Base-by-base conservation (phyloP, 2,329 filamentous ascomycete species). In the Colletotrichum tropicicola region DNA sequence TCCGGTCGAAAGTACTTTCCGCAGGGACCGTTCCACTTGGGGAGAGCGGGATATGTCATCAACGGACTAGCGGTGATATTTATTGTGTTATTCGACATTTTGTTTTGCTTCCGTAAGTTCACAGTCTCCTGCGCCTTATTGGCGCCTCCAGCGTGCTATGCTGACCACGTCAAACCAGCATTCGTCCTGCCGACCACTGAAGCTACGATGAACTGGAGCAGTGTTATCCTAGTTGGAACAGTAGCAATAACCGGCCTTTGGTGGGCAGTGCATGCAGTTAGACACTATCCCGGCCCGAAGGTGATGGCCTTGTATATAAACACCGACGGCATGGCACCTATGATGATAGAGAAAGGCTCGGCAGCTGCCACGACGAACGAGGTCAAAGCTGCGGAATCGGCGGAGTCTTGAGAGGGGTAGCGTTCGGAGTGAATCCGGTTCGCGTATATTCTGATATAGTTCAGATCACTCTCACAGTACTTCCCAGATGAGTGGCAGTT, bases 31-130 rank as follows among this genome's bases (percentile, higher is more conserved):
- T 89, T 89, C 73, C 80, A 81, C 68, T 80, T 89, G 71, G 83
- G 85, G 8, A 77, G 72, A 5, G 72, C 80, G n/a, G 86, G 86
- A 1, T 82, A 76, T 41, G 65, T 75, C 2, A 70, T 89, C 69
- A 89, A 89, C 68, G 59, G 74, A 10, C 67, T 83, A 5, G 78
- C 85, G 6, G 83, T 86, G 15, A 69, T 83, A 41, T 83, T 87
- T 56, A 88, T 89, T 58, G 70, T 81, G 1, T 75, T 86, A 19
- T 89, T 88, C 68, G 79, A 85, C 56, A 77, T 87, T n/a, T 83
- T 89, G 62, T 89, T 85, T 74, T 88, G 85, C 71, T 89, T 89
- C 77, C 86, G 82, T 84, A 70, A 78, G 82, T 77, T 19, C 23
- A 49, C 13, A n/a, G 53, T 19, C 12, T 21, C 23, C 3, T 47